Evolutionary conservation across 176 grass and related monocot genomes (phyloP), one percentile per base, ranked within the genome.

Genomic region (Neostapfia colusana): DNA sequence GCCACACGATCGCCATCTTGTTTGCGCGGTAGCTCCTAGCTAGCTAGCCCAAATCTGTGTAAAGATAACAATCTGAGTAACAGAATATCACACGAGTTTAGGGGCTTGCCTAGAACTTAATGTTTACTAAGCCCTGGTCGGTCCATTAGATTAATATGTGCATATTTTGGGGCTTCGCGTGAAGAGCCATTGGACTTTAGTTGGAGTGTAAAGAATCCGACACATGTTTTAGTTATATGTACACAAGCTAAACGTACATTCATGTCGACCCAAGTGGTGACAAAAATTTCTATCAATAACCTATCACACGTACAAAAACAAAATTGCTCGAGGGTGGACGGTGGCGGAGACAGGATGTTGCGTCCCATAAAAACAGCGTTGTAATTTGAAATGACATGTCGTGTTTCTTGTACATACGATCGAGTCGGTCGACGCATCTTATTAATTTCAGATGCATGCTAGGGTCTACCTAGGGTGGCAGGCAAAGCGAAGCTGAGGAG

Each of bases 121-220:
- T 50, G 25, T 57, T 67, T 34, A 75, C 73, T 50, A 28, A 57
- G 21, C 37, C 21, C 25, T 79, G 49, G 64, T 43, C 76, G 76
- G 64, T 69, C 37, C 49, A 79, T 57, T 57, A 58, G 36, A 17
- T 49, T 62, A 62, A 15, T 27, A 39, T 7, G 20, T 15, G 38
- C n/a, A 36, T 63, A 36, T 17, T 63, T 36, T 63, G 15, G 6
- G 3, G 28, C 14, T 17, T 36, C 2, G 31, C 67, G 18, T 34
- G 67, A 31, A 50, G 43, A 8, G 24, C 7, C n/a, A 18, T 20
- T 28, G 24, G 44, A 28, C 17, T 26, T 48, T 50, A 45, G 25
- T 69, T 27, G 24, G 41, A 7, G 23, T 15, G 25, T 31, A 50
- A 20, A 18, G 37, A 53, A n/a, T 72, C 9, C 7, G 31, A 5